A percentile compares a stretch with the other conserved stretches of the same genome.
These are phyloP conservation scores for Penicillium coffeae DNA, from an alignment of 495 filamentous ascomycete species.

Conservation along the genomic window DNA sequence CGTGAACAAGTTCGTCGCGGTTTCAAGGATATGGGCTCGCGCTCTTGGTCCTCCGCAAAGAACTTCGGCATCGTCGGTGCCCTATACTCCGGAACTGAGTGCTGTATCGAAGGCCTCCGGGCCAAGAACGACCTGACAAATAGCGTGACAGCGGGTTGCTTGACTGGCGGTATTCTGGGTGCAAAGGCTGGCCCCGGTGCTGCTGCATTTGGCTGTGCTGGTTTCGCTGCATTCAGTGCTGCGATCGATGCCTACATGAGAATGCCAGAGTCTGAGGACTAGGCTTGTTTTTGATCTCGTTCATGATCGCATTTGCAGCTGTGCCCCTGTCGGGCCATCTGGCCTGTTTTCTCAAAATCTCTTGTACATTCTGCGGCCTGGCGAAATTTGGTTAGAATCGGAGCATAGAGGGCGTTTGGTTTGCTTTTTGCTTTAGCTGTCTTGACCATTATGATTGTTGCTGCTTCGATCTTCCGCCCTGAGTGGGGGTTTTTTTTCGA, in stretches of 20 bases:
- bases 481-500: no score
- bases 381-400: constrained; percentile 23
- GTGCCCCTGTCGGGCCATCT: neutral
- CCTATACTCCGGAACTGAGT: constrained; percentile 89
- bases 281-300: neutral
- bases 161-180: constrained; percentile 85
- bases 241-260: constrained; percentile 93
- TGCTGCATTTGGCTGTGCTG: constrained; percentile 81
- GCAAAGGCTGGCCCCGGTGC: constrained; percentile 86
- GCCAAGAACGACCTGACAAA: constrained; percentile 94
- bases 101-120: constrained; percentile 83
- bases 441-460: neutral
- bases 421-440: constrained; percentile 9
- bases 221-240: constrained; percentile 92
- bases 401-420: constrained; percentile 27
- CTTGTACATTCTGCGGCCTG: constrained; percentile 21
- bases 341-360: constrained; percentile 8
- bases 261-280: constrained; percentile 43
- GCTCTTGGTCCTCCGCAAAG: constrained; percentile 81
- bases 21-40: constrained; percentile 88
- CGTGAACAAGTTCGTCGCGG: constrained; percentile 76
- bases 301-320: constrained; percentile 1
- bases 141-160: constrained; percentile 80
- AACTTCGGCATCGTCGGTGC: constrained; percentile 93
- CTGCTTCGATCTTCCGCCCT: neutral